phyloP scores from a whole-genome alignment of 352 stramenopile species.

The Pythium sp. region DNA sequence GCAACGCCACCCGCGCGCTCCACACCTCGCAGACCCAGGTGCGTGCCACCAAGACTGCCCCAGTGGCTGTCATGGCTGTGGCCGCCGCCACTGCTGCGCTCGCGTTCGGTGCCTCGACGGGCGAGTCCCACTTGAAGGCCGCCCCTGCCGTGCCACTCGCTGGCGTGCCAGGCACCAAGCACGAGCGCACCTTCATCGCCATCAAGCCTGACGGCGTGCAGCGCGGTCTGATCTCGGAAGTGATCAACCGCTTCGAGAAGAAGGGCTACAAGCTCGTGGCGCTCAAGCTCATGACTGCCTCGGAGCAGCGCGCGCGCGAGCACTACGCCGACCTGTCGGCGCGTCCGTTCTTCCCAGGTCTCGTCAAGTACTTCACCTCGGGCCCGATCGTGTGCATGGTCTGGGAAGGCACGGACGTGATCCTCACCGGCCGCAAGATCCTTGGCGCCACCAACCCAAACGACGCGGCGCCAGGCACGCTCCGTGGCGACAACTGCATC shows the following conservation, averaged over 20 bases:
- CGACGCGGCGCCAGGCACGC: conserved; percentile 90
- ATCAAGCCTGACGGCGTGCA: conserved; percentile 95
- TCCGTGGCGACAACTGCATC: conserved; percentile 94
- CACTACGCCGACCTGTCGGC: conserved; percentile 93
- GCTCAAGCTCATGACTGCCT: conserved; percentile 93
- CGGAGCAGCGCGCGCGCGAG: conserved; percentile 84
- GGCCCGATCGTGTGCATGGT: conserved; percentile 96
- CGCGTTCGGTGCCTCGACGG: conserved; percentile 37
- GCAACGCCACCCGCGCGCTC: conserved; percentile 47
- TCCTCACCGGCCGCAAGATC: conserved; percentile 94
- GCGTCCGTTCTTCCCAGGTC: conserved; percentile 91
- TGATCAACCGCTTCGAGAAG: conserved; percentile 95
- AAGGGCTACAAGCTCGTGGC: conserved; percentile 95
- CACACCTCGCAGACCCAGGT: conserved; percentile 44
- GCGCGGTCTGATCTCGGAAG: conserved; percentile 91
- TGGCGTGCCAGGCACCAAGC: conserved; percentile 88
- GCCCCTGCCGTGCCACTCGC: conserved; percentile 50
- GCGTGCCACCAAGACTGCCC: conserved; percentile 26
- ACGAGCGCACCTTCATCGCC: conserved; percentile 94
- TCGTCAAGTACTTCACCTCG: conserved; percentile 91
- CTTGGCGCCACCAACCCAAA: conserved; percentile 94
- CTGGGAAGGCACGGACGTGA: conserved; percentile 92
- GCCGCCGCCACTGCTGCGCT: conserved; percentile 47
- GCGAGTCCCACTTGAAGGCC: conserved; percentile 44
- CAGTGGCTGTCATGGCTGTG: conserved; percentile 35